These are phyloP conservation scores for Fraxinus floribunda DNA, from an alignment of 305 asterid species.

Conservation along the genomic window DNA sequence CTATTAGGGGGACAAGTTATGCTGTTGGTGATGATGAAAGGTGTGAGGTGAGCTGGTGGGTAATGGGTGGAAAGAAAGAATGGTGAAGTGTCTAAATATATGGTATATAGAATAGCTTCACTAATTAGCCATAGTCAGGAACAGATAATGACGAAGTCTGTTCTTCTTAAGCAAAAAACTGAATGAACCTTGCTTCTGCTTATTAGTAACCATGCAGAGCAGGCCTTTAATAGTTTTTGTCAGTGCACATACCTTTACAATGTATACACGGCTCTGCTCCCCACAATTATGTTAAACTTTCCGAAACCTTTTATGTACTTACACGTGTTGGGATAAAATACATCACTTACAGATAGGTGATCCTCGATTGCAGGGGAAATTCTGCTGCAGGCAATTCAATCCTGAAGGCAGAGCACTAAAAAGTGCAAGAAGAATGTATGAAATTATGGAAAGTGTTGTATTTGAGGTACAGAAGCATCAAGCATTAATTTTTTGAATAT, in stretches of 20 bases:
- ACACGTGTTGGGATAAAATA: background rate
- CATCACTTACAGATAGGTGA: constrained; percentile 47
- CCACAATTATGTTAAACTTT: background rate
- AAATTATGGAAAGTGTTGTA: background rate
- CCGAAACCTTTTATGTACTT: background rate
- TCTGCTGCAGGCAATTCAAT: constrained; percentile 62
- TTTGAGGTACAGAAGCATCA: background rate
- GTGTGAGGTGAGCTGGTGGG: background rate
- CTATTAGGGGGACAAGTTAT: background rate
- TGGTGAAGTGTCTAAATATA: background rate
- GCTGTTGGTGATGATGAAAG: background rate
- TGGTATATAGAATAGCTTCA: background rate
- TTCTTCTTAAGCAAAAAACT: background rate
- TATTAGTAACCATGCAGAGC: background rate
- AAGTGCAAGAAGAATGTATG: constrained; percentile 21
- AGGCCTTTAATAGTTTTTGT: background rate
- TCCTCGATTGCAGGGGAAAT: constrained; percentile 64
- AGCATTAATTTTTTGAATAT: background rate
- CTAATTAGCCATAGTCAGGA: background rate
- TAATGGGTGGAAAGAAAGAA: background rate
- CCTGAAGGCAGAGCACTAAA: constrained; percentile 53
- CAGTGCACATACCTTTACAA: background rate
- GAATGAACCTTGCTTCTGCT: background rate
- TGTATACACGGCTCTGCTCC: background rate
- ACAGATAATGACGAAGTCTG: background rate